Conservation (phyloP, 768 basidiomycete genomes). For the Boletus coccyginus region DNA sequence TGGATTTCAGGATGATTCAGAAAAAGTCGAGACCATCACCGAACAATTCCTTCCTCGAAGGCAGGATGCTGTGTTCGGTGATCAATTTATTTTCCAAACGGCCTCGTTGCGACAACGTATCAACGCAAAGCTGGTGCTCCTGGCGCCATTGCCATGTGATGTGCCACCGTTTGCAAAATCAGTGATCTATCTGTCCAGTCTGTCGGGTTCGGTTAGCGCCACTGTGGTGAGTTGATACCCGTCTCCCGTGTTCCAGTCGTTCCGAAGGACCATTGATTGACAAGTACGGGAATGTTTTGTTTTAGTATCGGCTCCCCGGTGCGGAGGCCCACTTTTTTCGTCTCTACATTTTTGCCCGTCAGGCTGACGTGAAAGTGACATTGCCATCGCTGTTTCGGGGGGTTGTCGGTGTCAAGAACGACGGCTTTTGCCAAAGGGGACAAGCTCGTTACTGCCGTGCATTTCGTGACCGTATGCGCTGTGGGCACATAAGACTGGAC, state of each 20-base stretch:
- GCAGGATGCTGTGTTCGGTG: conserved; percentile 28
- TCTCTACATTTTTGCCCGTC: conserved; percentile 29
- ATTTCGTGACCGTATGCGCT: conserved; percentile 24
- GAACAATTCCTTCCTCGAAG: conserved; percentile 31
- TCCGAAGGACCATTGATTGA: conserved; percentile 1
- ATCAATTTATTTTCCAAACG: conserved; percentile 31
- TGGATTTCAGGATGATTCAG: conserved; percentile 12
- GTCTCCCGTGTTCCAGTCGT: background rate
- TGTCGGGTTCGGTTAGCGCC: conserved; percentile 23
- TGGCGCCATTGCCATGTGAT: conserved; percentile 28
- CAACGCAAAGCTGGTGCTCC: conserved; percentile 27
- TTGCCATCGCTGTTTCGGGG: conserved; percentile 29
- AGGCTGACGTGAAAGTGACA: conserved; percentile 27
- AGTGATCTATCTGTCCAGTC: conserved; percentile 30
- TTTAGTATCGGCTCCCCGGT: conserved; percentile 24
- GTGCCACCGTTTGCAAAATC: conserved; percentile 31
- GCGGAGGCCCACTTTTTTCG: conserved; percentile 31
- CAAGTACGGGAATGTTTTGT: background rate
- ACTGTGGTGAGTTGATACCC: conserved; percentile 23
- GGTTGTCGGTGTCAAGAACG: conserved; percentile 22
- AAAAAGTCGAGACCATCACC: conserved; percentile 18
- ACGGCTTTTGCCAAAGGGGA: conserved; percentile 6
- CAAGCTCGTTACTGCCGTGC: conserved; percentile 20
- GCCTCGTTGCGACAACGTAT: conserved; percentile 18
- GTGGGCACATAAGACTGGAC: conserved; percentile 22